Base-by-base conservation (phyloP, 805 yeast species). In the Spathaspora sp. region DNA sequence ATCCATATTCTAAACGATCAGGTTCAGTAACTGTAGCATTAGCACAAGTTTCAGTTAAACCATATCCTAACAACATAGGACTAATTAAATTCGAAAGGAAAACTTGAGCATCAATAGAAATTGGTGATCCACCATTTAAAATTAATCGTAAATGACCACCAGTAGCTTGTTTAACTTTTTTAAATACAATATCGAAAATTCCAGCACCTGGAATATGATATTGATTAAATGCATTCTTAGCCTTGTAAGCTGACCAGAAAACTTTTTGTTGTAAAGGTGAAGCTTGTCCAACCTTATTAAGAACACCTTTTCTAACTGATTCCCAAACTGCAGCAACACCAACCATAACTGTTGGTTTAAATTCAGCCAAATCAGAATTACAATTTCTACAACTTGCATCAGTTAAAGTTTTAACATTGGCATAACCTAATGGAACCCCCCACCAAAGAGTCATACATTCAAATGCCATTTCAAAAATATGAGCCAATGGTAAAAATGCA, bases 321-420 rank as follows among this genome's bases (percentile, higher is more conserved):
- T 94, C 99, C 96, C 97, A 94, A 49, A 94, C 97, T 4, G 98
- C 97, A 16, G 97, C 97, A 52, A 94, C 99, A 70, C 97, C 99
- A 57, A 91, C 97, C 97, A 94, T 88, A 60, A 92, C 72, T 5
- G 97, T 88, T 53, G 99, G 99, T 68, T 83, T 79, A 72, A 91
- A 88, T 63, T 87, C 88, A 51, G 78, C 81, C 76, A 94, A 81
- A 69, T 94, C 99, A 63, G 97, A 93, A 52, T 80, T 73, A 75
- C 96, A 91, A 73, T 94, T 88, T 62, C 81, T 84, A 64, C 88
- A 83, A 1, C 96, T 89, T 1, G 79, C 75, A 57, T 88, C 96
- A 18, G 96, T 83, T 60, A 94, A 76, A 29, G 99, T 93, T 75
- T 91, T 91, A 56, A 93, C 97, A 60, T 78, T 84, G 48, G 96